A percentile compares a stretch with the other conserved stretches of the same genome.
Evolutionary conservation across 345 rosid species (phyloP).

Genomic region (Populus pruinosa): DNA sequence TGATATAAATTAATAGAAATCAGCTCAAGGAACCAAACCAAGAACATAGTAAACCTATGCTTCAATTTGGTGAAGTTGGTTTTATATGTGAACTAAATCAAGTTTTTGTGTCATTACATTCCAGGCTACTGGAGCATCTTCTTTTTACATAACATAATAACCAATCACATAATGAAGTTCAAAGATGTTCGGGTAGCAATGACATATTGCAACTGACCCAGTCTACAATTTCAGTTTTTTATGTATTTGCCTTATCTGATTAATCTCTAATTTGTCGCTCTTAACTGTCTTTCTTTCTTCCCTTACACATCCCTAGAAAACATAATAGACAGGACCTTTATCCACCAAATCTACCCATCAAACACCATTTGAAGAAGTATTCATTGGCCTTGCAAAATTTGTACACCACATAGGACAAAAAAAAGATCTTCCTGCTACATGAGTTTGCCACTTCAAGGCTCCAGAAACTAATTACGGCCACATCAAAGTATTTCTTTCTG

Average conservation of each 20-base stretch:
- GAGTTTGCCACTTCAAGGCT: not conserved
- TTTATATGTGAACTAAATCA: not conserved
- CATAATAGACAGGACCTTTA: not conserved
- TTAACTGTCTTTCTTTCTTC: not conserved
- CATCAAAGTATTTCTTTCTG: not conserved
- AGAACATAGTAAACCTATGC: not conserved
- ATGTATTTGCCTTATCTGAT: not conserved
- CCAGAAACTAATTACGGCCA: not conserved
- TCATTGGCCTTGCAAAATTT: not conserved
- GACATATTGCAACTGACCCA: not conserved
- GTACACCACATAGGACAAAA: not conserved
- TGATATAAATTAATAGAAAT: not conserved
- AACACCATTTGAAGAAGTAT: not conserved
- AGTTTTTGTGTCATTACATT: not conserved
- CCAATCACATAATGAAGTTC: not conserved
- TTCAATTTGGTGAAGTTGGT: not conserved
- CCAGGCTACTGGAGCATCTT: not conserved
- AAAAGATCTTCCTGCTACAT: not conserved
- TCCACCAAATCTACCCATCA: not conserved
- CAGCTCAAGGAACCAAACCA: not conserved
- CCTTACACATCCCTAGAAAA: not conserved
- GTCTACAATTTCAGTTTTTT: not conserved
- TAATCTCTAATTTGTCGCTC: not conserved
- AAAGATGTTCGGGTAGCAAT: not conserved
- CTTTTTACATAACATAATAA: not conserved